Evolutionary conservation across 2,329 filamentous ascomycete genomes (phyloP), one percentile per base, ranked within the genome.

Genomic region (Gyromitra esculenta): DNA sequence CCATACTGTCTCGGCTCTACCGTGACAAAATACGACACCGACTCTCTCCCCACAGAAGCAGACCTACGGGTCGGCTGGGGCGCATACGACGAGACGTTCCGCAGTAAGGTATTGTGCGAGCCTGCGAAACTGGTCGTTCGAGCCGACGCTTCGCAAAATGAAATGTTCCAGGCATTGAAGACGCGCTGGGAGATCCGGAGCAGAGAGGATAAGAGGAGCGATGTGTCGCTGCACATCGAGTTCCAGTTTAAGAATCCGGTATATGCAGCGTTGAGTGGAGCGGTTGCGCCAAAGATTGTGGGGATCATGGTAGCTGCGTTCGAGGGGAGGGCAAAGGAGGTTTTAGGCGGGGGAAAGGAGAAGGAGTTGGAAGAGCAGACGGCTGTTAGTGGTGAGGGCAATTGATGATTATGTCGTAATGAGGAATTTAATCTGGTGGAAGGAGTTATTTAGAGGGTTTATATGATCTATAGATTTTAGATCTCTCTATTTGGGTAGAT

Each of bases 251-350:
- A 89, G 80, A 98, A 94, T 84, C 93, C 94, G n/a, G 83, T 97
- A 73, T 96, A 97, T 85, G 91, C 90, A 54, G 89, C 92, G 21
- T 86, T 97, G 82, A 96, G 94, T 82, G 88, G 90, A 48, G 91
- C 92, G 43, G 90, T 96, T 31, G 93, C 93, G 79, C 91, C 93
- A 41, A 93, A 92, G 84, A 90, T 97, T 78, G 95, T 93, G 0
- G 90, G 89, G 2, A 87, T 92, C 79, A 97, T 99, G 94, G 92
- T 98, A 79, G 90, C 92, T 83, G 95, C 96, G 0, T 99, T 99
- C 85, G 94, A 97, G 85, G 88, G 89, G 84, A 87, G 92, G 81
- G 94, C 96, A 5, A 86, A 86, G 82, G 85, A 88, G 81, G 82
- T 93, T 62, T 83, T 88, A 80, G 85, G 84, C 52, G 69, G 63